phyloP scores from a whole-genome alignment of 2,329 filamentous ascomycete species.

The Setomelanomma holmii region DNA sequence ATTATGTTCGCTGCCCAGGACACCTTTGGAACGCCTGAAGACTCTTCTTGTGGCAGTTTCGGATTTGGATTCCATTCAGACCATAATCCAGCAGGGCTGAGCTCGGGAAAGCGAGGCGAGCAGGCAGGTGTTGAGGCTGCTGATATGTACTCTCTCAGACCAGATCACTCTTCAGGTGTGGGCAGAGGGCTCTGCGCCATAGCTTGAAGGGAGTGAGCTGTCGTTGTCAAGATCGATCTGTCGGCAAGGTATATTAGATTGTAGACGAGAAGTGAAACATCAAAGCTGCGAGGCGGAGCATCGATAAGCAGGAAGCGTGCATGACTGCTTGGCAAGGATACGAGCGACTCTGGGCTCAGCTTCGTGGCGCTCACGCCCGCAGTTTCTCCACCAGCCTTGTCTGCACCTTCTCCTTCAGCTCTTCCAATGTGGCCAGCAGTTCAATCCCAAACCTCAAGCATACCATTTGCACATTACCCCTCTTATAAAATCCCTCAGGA shows the following conservation, averaged over 20 bases:
- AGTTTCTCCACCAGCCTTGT: constrained; percentile 16
- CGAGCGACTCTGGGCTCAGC: background rate
- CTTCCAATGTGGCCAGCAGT: constrained; percentile 53
- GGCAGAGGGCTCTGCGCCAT: background rate
- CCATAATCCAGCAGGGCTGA: background rate
- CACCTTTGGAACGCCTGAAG: background rate
- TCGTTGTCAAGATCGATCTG: too few relatives aligned
- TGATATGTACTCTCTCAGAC: background rate
- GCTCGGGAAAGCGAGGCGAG: background rate
- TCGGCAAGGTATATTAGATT: too few relatives aligned
- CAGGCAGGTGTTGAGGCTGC: background rate
- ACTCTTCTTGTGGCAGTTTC: background rate
- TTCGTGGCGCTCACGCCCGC: too few relatives aligned
- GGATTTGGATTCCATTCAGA: background rate
- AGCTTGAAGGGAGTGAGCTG: background rate
- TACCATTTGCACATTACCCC: constrained; percentile 67
- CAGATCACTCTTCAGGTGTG: background rate
- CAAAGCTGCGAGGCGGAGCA: background rate
- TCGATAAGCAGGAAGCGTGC: background rate
- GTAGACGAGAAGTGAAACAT: background rate
- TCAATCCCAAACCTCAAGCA: constrained; percentile 55
- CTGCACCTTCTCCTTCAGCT: constrained; percentile 47
- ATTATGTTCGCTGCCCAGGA: background rate
- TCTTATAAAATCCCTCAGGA: constrained; percentile 62
- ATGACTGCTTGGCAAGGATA: background rate